Base-by-base conservation (phyloP, 1,284 basidiomycete genomes). In the Sporisorium scitamineum region DNA sequence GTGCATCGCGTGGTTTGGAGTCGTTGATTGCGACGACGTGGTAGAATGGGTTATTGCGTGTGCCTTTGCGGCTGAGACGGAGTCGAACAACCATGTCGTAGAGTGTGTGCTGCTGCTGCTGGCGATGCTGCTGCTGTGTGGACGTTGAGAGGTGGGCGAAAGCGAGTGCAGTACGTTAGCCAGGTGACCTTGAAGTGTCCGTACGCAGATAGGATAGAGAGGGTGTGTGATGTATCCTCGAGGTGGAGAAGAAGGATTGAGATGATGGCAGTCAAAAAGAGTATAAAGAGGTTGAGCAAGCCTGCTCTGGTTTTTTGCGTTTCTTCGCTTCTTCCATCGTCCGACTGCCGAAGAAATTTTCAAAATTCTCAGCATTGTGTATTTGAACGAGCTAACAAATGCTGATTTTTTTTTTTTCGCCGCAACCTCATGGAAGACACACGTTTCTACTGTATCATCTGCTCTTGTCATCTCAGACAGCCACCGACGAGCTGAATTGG, bases 1-100 rank as follows among this genome's bases (percentile, higher is more conserved):
- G 91, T n/a, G 92, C 94, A 85, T 97, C 90, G 39, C 95, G 91
- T 53, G 91, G 88, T 73, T 90, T 90, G 60, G 89, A 88, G 58
- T 90, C 89, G 84, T 94, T 90, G 68, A 94, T 91, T 57, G 94
- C 95, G 63, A 97, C 93, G 66, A 97, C 86, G 85, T 95, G 94
- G 86, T 94, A 93, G 63, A 94, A 90, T 41, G 92, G 92, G 84
- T 90, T 90, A 86, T 94, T 91, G 60, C 90, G 89, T 61, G 87
- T 88, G 80, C 95, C 95, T 79, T 96, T 93, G 78, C 95, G 88
- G 64, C 94, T 91, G 80, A 97, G 89, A 41, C 95, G 91, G 45
- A 97, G 88, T 80, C 93, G 91, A 76, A 97, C 90, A 62, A 92
- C 89, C 94, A 96, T 95, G 64, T 75, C 86, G 56, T 3, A 10